Evolutionary conservation across 257 asterid species (phyloP).

Genomic region (Solanum megistacrolobum): DNA sequence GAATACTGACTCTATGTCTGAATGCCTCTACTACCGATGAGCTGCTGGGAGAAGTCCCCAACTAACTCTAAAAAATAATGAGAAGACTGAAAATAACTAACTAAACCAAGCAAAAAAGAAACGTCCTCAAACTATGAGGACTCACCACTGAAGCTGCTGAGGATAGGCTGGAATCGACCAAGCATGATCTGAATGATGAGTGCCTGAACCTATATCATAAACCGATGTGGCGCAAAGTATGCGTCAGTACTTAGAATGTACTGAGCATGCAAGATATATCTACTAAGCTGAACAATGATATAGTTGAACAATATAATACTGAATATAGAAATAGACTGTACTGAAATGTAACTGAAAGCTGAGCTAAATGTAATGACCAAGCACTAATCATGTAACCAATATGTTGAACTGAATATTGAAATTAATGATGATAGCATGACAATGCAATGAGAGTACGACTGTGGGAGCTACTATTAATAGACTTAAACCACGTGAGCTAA

Average conservation of each 20-base stretch:
- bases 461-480: not conserved
- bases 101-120: not conserved
- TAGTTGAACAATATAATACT: not conserved
- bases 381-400: not conserved
- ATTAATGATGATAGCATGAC: not conserved
- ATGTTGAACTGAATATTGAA: not conserved
- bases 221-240: not conserved
- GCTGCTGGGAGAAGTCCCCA: not conserved
- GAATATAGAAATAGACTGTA: too few species aligned
- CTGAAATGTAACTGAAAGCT: too few species aligned
- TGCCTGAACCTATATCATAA: not conserved
- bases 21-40: not conserved
- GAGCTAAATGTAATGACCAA: not conserved
- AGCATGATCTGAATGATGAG: not conserved
- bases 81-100: not conserved
- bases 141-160: too few species aligned
- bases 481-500: not conserved
- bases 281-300: too few species aligned
- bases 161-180: too few species aligned
- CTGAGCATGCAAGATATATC: too few species aligned
- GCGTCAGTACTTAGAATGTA: not conserved
- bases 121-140: not conserved
- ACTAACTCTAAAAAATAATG: not conserved
- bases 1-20: not conserved
- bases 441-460: not conserved